These are phyloP conservation scores for Myochromella boudieri DNA, from an alignment of 768 basidiomycete species.

Conservation along the genomic window DNA sequence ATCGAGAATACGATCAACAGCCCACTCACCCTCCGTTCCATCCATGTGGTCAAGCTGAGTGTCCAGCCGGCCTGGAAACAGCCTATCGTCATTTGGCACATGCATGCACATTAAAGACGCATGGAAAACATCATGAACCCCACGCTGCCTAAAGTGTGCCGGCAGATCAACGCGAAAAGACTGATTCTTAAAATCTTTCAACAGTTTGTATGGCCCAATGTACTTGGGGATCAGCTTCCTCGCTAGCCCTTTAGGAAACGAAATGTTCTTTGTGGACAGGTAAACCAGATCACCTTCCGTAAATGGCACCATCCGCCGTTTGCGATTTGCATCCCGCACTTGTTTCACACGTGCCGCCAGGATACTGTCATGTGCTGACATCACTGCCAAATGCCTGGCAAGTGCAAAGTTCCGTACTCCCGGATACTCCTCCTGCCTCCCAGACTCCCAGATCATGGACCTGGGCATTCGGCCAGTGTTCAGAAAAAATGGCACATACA, in stretches of 20 bases:
- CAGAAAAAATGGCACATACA: neutral
- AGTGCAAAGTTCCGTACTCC: neutral
- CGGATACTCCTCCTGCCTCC: neutral
- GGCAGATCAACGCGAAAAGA: slow-evolving; percentile 11
- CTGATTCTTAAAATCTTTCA: neutral
- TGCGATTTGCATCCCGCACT: neutral
- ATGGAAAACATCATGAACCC: slow-evolving; percentile 34
- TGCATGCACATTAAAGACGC: slow-evolving; percentile 15
- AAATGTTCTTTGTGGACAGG: neutral
- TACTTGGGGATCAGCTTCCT: neutral
- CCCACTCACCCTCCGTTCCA: slow-evolving; percentile 23
- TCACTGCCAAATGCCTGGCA: neutral
- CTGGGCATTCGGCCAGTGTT: neutral
- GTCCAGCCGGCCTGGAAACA: slow-evolving; percentile 33
- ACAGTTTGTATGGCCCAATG: neutral
- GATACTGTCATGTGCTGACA: neutral
- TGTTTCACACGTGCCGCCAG: neutral
- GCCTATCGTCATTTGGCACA: slow-evolving; percentile 31
- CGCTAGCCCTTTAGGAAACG: neutral
- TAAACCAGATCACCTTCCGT: neutral
- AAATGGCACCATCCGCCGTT: neutral
- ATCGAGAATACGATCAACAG: slow-evolving; percentile 21
- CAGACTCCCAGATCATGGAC: neutral
- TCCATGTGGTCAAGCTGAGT: slow-evolving; percentile 16
- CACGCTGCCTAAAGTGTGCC: slow-evolving; percentile 18